Evolutionary conservation across 768 basidiomycete genomes (phyloP).

Genomic region (Terana coerulea): DNA sequence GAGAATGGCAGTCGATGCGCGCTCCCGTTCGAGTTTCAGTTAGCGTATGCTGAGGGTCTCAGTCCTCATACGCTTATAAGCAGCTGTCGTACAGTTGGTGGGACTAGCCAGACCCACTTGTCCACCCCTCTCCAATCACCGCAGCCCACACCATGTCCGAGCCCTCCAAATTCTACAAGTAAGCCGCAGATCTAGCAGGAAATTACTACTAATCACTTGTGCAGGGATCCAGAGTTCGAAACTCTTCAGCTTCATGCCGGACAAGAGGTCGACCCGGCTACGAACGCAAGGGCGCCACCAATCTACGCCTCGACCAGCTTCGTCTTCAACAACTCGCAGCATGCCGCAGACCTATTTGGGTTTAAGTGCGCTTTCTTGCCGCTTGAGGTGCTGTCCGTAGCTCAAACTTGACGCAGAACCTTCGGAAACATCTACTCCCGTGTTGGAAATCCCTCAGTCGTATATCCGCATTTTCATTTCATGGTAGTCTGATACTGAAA

Average conservation of each 20-base stretch:
- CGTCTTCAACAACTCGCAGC: constrained; percentile 71
- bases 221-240: constrained; percentile 63
- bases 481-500: not conserved
- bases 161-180: constrained; percentile 8
- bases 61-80: too few relatives aligned
- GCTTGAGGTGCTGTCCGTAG: too few relatives aligned
- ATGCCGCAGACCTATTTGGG: constrained; percentile 72
- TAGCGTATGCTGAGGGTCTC: too few relatives aligned
- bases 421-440: constrained; percentile 64
- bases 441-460: constrained; percentile 65
- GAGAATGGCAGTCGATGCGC: too few relatives aligned
- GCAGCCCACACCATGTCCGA: too few relatives aligned
- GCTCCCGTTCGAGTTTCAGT: too few relatives aligned
- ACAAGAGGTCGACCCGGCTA: constrained; percentile 56
- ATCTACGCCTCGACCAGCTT: constrained; percentile 75
- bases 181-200: too few relatives aligned
- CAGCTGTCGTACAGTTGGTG: too few relatives aligned
- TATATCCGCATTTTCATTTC: constrained; percentile 28
- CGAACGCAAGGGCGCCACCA: constrained; percentile 72
- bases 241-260: constrained; percentile 81
- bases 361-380: constrained; percentile 35
- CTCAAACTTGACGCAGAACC: constrained; percentile 33
- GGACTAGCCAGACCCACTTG: too few relatives aligned
- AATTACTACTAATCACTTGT: not conserved
- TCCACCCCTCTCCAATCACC: too few relatives aligned